A percentile compares a stretch with the other conserved stretches of the same genome.
phyloP scores from a whole-genome alignment of 2,329 filamentous ascomycete genomes.

The Amauroascus niger region DNA sequence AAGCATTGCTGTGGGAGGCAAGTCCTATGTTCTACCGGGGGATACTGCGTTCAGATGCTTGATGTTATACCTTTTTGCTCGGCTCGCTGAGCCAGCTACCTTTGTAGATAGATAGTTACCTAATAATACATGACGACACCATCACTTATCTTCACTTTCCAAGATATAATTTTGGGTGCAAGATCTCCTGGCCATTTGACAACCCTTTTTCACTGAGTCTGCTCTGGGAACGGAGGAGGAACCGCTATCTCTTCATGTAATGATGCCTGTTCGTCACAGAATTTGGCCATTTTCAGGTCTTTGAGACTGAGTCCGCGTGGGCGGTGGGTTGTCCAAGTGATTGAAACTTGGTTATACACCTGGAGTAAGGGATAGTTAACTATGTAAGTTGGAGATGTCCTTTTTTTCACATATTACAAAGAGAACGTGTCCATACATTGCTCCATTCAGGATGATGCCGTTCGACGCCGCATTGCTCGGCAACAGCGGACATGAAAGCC shows the following conservation, averaged over 20 bases:
- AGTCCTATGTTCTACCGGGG: not conserved
- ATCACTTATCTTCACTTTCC: not conserved
- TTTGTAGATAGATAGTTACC: constrained; percentile 1
- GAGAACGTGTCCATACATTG: constrained; percentile 10
- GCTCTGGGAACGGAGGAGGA: constrained; percentile 4
- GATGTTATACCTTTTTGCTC: not conserved
- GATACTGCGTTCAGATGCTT: not conserved
- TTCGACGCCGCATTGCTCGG: constrained; percentile 10
- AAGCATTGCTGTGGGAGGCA: not conserved
- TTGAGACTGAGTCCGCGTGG: constrained; percentile 33
- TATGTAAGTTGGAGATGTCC: not conserved
- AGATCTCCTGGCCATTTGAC: no score
- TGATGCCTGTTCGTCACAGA: constrained; percentile 30
- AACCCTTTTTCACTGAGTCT: not conserved
- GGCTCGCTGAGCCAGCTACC: not conserved
- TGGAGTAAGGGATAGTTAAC: not conserved
- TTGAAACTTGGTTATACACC: constrained; percentile 11
- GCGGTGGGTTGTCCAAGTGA: constrained; percentile 32
- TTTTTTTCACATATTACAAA: no score
- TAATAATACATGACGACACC: constrained; percentile 10
- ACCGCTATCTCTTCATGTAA: constrained; percentile 14
- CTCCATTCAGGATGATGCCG: constrained; percentile 14
- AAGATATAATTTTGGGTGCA: no score
- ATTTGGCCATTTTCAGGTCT: constrained; percentile 30
- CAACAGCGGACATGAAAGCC: constrained; percentile 12